Percentiles rank a stretch among this genome's conserved stretches.
Conservation (phyloP, 139 green algal species). For the Bryopsis sp. region DNA sequence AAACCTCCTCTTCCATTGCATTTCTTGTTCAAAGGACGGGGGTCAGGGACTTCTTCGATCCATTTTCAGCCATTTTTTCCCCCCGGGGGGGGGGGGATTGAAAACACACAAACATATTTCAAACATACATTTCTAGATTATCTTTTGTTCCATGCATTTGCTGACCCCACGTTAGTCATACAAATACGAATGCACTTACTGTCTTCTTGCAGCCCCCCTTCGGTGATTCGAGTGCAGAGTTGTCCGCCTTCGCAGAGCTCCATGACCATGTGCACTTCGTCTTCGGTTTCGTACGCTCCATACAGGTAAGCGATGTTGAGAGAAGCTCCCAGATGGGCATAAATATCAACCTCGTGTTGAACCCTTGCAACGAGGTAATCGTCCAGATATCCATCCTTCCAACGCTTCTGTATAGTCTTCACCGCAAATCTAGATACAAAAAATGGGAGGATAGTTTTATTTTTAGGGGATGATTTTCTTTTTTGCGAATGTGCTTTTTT, state of each 20-base stretch:
- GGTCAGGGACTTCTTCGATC: background rate
- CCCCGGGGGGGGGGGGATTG: background rate
- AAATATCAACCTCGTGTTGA: slow-evolving; percentile 15
- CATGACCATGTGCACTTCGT: slow-evolving; percentile 38
- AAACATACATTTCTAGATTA: slow-evolving; percentile 29
- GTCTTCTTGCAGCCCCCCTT: slow-evolving; percentile 31
- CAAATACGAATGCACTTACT: slow-evolving; percentile 24
- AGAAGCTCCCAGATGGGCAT: slow-evolving; percentile 4
- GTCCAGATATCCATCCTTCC: background rate
- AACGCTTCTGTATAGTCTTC: slow-evolving; percentile 7
- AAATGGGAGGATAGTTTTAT: too few relatives aligned
- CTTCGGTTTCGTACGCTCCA: slow-evolving; percentile 32
- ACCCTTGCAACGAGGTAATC: background rate
- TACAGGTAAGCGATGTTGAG: slow-evolving; percentile 40
- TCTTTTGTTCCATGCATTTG: slow-evolving; percentile 37
- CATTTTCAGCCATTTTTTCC: background rate
- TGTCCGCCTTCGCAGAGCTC: slow-evolving; percentile 35
- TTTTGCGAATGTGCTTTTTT: too few relatives aligned
- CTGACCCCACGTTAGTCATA: slow-evolving; percentile 34
- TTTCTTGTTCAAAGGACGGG: too few relatives aligned
- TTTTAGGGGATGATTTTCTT: too few relatives aligned
- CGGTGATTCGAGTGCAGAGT: slow-evolving; percentile 27
- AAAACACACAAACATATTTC: too few relatives aligned
- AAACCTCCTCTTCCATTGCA: too few relatives aligned
- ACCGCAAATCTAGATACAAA: slow-evolving; percentile 12